Base-by-base conservation (phyloP, 208 protist species). In the Wallacemonas collosoma region DNA sequence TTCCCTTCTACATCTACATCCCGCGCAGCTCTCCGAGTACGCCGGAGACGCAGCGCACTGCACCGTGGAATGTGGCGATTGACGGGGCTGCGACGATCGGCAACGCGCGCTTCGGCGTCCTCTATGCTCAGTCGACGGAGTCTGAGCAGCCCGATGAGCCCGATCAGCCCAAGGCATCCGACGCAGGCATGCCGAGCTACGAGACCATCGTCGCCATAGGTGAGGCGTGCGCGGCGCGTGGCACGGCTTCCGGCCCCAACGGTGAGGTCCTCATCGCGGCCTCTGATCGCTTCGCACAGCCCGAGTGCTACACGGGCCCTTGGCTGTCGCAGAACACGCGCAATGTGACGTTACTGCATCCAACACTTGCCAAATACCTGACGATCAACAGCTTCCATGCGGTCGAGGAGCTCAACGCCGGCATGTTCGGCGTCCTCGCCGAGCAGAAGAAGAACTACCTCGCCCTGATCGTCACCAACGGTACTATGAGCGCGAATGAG, bases 1-100 rank as follows among this genome's bases (percentile, higher is more conserved):
- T 93, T 55, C 81, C 88, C 12, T 90, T 91, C 77, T 95, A 86
- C 72, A 72, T 95, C 11, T 91, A 86, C 77, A 71, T 91, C 0
- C 87, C 88, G 2, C 39, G 58, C 12, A 72, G 48, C 8, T 82
- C 78, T 2, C 50, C 72, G 35, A 77, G 76, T 43, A 68, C 64
- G 0, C 68, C 62, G 50, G 73, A 61, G n/a, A 85, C 69, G 9
- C 45, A 73, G 74, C 73, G 62, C 38, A 75, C 76, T 3, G 81
- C 81, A 5, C 62, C 12, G 26, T 93, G 90, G 90, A 87, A 83
- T 68, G 38, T 75, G 41, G 86, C 84, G 12, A 41, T 92, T 8
- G 86, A 93, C 64, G 81, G 78, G 8, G 82, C 77, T 14, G 79
- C 81, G 43, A 88, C 86, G 17, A 71, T 93, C 64, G 88, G 83